phyloP scores from a whole-genome alignment of 306 rosid genomes.

The Cucurbita pepo region DNA sequence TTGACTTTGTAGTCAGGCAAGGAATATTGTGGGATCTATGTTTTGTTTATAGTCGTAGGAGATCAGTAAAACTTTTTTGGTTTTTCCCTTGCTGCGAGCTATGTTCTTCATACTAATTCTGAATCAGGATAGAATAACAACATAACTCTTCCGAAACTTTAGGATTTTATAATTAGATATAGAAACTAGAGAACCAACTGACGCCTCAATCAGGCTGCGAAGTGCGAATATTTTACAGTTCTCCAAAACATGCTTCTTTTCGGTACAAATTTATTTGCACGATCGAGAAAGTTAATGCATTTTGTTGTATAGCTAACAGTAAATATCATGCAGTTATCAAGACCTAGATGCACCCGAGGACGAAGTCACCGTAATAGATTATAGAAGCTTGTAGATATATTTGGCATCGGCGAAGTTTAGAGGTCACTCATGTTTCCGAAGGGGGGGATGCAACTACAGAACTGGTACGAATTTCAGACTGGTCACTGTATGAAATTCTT shows the following conservation, averaged over 20 bases:
- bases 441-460: background rate
- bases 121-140: background rate
- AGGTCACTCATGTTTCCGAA: background rate
- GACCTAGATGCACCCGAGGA: slow-evolving; percentile 95
- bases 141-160: background rate
- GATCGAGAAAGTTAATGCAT: background rate
- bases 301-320: background rate
- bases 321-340: slow-evolving; percentile 55
- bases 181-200: background rate
- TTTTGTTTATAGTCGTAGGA: background rate
- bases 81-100: background rate
- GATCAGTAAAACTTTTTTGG: background rate
- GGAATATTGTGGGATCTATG: background rate
- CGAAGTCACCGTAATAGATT: slow-evolving; percentile 95
- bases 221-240: background rate
- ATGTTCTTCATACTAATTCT: background rate
- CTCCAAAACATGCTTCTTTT: background rate
- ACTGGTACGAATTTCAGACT: background rate
- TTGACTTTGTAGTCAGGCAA: background rate
- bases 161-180: background rate
- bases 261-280: background rate
- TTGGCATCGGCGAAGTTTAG: background rate
- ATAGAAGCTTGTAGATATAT: slow-evolving; percentile 72
- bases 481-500: background rate
- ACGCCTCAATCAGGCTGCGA: background rate